phyloP scores from a whole-genome alignment of 257 asterid genomes.

The Penstemon barbatus region DNA sequence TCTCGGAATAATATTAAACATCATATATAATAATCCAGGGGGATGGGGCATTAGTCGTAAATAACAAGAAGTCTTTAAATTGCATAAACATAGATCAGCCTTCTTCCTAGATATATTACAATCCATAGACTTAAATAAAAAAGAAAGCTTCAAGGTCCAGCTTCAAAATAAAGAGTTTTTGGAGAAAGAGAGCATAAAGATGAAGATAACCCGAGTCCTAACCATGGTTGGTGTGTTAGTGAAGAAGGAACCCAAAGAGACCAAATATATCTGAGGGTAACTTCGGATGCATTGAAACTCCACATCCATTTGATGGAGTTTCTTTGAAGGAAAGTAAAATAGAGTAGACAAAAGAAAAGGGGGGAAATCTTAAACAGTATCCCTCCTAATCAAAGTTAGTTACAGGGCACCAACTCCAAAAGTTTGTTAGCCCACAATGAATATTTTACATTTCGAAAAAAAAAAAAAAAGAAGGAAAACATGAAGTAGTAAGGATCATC shows the following conservation, averaged over 20 bases:
- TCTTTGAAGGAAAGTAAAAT: slow-evolving; percentile 31
- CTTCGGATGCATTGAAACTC: slow-evolving; percentile 58
- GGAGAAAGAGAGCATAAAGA: slow-evolving; percentile 25
- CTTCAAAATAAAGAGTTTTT: slow-evolving; percentile 29
- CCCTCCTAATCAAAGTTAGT: slow-evolving; percentile 4
- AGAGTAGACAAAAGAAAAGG: not conserved
- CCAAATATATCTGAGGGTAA: slow-evolving; percentile 53
- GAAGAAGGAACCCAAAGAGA: slow-evolving; percentile 56
- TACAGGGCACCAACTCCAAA: slow-evolving; percentile 43
- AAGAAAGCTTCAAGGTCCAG: slow-evolving; percentile 33
- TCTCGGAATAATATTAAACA: slow-evolving; percentile 14
- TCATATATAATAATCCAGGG: slow-evolving; percentile 26
- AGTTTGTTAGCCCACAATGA: slow-evolving; percentile 31
- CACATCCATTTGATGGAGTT: slow-evolving; percentile 54
- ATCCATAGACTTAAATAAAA: slow-evolving; percentile 44
- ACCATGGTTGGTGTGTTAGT: slow-evolving; percentile 75
- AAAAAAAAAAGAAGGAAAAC: not conserved
- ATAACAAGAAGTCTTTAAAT: slow-evolving; percentile 36
- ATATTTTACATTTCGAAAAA: not conserved
- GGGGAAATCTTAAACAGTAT: too few species aligned
- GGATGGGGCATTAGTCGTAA: slow-evolving; percentile 20
- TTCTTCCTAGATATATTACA: slow-evolving; percentile 51
- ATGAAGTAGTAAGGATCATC: slow-evolving; percentile 24
- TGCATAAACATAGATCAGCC: slow-evolving; percentile 39
- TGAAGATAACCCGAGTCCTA: slow-evolving; percentile 70